phyloP scores from a whole-genome alignment of 306 rosid genomes.

The Prunus dulcis region DNA sequence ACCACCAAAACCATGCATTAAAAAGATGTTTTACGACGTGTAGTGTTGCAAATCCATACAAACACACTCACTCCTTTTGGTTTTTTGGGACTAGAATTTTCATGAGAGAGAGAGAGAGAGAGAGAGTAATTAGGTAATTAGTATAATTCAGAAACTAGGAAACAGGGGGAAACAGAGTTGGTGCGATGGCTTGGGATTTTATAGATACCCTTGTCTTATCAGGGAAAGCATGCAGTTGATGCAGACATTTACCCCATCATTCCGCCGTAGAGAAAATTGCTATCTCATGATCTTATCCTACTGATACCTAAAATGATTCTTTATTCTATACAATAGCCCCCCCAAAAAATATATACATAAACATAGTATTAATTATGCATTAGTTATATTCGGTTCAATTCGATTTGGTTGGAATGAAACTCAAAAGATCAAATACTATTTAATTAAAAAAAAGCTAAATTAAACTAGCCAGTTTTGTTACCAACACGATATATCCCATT shows the following conservation, averaged over 20 bases:
- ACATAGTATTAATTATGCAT: too few relatives aligned
- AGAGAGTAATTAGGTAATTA: not conserved
- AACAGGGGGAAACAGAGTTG: not conserved
- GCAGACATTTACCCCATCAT: conserved; percentile 11
- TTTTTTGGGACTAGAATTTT: not conserved
- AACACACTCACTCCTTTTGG: not conserved
- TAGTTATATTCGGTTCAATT: too few relatives aligned
- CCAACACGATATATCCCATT: too few relatives aligned
- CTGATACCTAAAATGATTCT: too few relatives aligned
- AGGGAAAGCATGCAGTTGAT: conserved; percentile 16
- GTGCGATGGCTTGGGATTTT: conserved; percentile 11
- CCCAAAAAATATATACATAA: too few relatives aligned
- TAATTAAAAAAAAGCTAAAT: too few relatives aligned
- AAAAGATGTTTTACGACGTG: not conserved
- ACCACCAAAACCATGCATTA: not conserved
- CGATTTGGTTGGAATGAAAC: too few relatives aligned
- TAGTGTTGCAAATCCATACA: not conserved
- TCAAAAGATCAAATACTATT: too few relatives aligned
- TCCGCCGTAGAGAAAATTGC: too few relatives aligned
- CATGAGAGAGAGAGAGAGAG: too few relatives aligned
- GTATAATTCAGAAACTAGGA: not conserved
- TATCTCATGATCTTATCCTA: not conserved
- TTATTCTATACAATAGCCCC: too few relatives aligned
- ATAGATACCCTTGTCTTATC: conserved; percentile 33
- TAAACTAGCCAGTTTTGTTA: too few relatives aligned